These are phyloP conservation scores for Elongisporangium anandrum DNA, from an alignment of 352 stramenopile genomes.

Conservation along the genomic window DNA sequence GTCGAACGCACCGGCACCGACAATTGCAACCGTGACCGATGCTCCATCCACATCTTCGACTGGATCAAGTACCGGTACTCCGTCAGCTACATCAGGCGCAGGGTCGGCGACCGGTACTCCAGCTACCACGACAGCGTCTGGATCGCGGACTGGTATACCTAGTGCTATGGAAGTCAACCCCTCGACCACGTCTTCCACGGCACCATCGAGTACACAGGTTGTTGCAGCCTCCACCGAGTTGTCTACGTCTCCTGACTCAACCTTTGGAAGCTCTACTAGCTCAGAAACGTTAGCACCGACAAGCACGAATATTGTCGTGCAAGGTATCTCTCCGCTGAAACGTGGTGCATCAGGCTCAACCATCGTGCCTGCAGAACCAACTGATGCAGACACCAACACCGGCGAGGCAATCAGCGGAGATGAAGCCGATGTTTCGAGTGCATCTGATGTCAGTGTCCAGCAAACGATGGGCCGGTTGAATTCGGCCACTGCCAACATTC, in stretches of 20 bases:
- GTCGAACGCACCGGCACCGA: too few relatives aligned
- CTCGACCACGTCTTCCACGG: too few relatives aligned
- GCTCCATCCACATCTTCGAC: neutral
- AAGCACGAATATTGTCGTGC: neutral
- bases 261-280: neutral
- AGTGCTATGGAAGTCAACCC: too few relatives aligned
- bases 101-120: neutral
- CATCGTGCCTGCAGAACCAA: neutral
- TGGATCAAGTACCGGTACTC: neutral
- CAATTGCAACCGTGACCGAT: neutral
- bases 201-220: neutral
- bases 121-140: slow-evolving; percentile 3
- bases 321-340: neutral
- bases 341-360: neutral
- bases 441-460: slow-evolving; percentile 2
- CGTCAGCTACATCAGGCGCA: slow-evolving; percentile 1
- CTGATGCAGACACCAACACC: neutral
- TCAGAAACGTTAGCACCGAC: neutral
- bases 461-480: neutral
- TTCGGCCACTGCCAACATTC: slow-evolving; percentile 10
- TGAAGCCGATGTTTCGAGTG: neutral
- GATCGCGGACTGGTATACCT: neutral
- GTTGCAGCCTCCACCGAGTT: neutral
- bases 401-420: neutral
- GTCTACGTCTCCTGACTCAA: neutral